These are phyloP conservation scores for Mycena epipterygia DNA, from an alignment of 768 basidiomycete genomes.

Conservation along the genomic window DNA sequence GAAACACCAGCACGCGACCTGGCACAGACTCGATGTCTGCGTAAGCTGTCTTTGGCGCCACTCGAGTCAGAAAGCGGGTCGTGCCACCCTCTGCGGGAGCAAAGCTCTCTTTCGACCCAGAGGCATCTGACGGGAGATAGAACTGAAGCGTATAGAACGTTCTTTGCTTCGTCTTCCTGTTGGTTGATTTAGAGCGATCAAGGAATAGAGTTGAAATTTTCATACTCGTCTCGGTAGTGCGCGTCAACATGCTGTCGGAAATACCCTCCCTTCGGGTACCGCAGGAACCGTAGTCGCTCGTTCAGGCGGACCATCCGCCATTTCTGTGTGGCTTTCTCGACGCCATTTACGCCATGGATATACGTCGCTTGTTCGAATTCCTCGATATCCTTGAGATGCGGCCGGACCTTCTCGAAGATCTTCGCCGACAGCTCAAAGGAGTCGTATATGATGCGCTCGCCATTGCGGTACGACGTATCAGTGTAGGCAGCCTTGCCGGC, in stretches of 20 bases:
- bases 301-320: conserved; percentile 34
- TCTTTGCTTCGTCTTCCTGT: conserved; percentile 20
- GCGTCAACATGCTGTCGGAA: conserved; percentile 17
- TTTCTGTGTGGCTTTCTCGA: conserved; percentile 17
- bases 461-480: conserved; percentile 25
- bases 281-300: conserved; percentile 30
- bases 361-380: conserved; percentile 28
- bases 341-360: conserved; percentile 11
- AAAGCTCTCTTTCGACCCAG: conserved; percentile 29
- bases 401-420: conserved; percentile 28
- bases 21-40: conserved; percentile 30
- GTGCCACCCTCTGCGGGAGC: conserved; percentile 26
- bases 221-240: conserved; percentile 2
- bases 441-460: conserved; percentile 34
- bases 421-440: conserved; percentile 24
- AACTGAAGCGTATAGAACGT: conserved; percentile 35
- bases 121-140: conserved; percentile 30
- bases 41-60: not conserved
- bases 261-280: conserved; percentile 23
- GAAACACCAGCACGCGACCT: conserved; percentile 33
- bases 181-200: not conserved
- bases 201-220: not conserved
- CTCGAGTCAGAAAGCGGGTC: conserved; percentile 11
- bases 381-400: conserved; percentile 30
- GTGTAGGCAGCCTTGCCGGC: conserved; percentile 22